These are phyloP conservation scores for Gynochthodes officinalis DNA, from an alignment of 257 asterid genomes.

Conservation along the genomic window DNA sequence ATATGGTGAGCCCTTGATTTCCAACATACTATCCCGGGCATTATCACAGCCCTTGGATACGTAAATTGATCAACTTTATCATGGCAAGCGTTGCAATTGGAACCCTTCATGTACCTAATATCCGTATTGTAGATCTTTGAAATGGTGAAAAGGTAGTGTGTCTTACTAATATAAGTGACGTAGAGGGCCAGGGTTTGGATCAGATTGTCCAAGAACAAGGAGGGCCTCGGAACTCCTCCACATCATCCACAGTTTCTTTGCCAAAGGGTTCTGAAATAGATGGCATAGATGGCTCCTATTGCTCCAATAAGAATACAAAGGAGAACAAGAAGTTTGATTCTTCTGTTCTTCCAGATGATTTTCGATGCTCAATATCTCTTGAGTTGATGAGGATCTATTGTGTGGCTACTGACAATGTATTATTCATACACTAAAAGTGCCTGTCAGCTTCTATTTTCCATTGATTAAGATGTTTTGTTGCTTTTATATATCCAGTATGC, in stretches of 20 bases:
- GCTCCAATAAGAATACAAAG: constrained; percentile 33
- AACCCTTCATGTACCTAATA: constrained; percentile 45
- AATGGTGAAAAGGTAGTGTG: constrained; percentile 32
- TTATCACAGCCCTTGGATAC: constrained; percentile 65
- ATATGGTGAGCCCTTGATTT: constrained; percentile 69
- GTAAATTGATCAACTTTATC: constrained; percentile 55
- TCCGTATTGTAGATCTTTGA: constrained; percentile 59
- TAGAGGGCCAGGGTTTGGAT: constrained; percentile 28
- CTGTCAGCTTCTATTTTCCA: background rate
- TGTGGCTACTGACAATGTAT: constrained; percentile 75
- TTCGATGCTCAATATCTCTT: constrained; percentile 90
- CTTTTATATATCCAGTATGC: background rate
- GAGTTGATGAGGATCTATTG: constrained; percentile 96
- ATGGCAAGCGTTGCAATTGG: constrained; percentile 39
- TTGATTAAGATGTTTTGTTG: background rate
- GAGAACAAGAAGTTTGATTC: constrained; percentile 61
- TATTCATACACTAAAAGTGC: background rate
- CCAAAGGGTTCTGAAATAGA: constrained; percentile 34
- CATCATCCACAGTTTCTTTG: constrained; percentile 32
- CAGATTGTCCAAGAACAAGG: constrained; percentile 29
- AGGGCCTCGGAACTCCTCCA: constrained; percentile 28
- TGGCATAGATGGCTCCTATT: constrained; percentile 24
- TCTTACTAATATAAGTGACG: constrained; percentile 28
- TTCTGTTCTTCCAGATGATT: constrained; percentile 72
- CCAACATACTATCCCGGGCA: constrained; percentile 52